Percentiles rank a stretch among this genome's conserved stretches.
Evolutionary conservation across 768 basidiomycete species (phyloP).

Genomic region (Lenzites betulinus): DNA sequence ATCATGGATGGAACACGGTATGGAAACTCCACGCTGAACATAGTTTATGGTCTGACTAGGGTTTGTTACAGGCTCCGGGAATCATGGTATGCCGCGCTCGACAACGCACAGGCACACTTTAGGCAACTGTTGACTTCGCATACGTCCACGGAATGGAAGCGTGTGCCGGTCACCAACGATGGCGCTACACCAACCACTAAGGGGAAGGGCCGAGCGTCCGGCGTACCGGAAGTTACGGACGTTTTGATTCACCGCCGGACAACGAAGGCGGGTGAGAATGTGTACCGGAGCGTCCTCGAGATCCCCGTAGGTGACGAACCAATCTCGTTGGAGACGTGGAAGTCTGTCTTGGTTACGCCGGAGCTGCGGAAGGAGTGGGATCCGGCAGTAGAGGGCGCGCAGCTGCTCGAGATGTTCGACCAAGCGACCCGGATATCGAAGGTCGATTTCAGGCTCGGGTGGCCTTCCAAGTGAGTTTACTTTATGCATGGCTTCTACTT

Average conservation of each 20-base stretch:
- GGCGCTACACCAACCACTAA: conserved; percentile 49
- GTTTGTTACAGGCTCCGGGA: conserved; percentile 62
- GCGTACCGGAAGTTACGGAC: conserved; percentile 63
- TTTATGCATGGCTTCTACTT: not conserved
- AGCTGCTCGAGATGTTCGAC: conserved; percentile 85
- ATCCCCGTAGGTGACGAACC: conserved; percentile 61
- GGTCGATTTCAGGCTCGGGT: conserved; percentile 91
- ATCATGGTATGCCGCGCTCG: conserved; percentile 79
- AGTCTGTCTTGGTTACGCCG: conserved; percentile 78
- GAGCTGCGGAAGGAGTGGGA: conserved; percentile 93
- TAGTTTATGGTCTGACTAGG: not conserved
- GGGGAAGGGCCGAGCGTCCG: conserved; percentile 57
- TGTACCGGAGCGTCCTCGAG: conserved; percentile 83
- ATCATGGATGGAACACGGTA: conserved; percentile 64
- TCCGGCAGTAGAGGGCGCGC: conserved; percentile 85
- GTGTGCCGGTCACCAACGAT: conserved; percentile 54
- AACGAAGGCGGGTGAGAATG: conserved; percentile 68
- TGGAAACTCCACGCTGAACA: conserved; percentile 12
- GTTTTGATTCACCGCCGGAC: conserved; percentile 78
- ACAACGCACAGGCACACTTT: conserved; percentile 75
- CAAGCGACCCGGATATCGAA: conserved; percentile 81
- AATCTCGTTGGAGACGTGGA: conserved; percentile 74
- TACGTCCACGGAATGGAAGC: conserved; percentile 77
- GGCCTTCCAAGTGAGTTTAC: conserved; percentile 88
- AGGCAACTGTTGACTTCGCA: conserved; percentile 74